Conservation (phyloP, 2,329 filamentous ascomycete genomes). For the Verticillium alfalfae region DNA sequence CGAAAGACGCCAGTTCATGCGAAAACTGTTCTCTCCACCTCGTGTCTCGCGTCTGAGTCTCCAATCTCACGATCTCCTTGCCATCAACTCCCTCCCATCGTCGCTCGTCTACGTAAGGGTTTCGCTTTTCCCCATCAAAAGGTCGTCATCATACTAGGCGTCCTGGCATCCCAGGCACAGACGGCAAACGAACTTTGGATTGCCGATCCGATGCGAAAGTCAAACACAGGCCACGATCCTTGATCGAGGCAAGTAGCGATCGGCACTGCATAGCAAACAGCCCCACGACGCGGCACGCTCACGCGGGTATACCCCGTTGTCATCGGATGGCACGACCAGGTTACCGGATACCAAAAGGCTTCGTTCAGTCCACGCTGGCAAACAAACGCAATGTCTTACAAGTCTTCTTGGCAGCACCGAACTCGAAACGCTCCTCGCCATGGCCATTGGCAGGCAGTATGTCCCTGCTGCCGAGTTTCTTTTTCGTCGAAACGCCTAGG, state of each 20-base stretch:
- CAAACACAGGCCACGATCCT: background rate
- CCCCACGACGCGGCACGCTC: background rate
- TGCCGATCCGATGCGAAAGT: background rate
- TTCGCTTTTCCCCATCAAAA: background rate
- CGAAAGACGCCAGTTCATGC: background rate
- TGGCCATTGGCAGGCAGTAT: background rate
- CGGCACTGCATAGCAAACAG: background rate
- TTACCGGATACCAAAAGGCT: background rate
- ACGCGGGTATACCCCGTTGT: background rate
- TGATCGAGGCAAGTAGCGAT: background rate
- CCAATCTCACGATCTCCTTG: background rate
- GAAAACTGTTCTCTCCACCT: background rate
- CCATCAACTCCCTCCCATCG: background rate
- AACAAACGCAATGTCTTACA: background rate
- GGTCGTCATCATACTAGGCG: background rate
- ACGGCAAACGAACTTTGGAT: background rate
- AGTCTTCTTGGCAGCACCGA: background rate
- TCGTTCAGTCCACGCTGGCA: background rate
- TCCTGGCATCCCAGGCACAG: background rate
- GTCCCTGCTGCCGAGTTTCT: background rate
- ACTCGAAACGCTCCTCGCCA: background rate
- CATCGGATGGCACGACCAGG: background rate
- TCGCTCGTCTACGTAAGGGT: background rate
- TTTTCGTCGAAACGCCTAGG: background rate
- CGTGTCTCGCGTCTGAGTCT: background rate